Conservation (phyloP, 805 yeast genomes). For the Maudiozyma bulderi region DNA sequence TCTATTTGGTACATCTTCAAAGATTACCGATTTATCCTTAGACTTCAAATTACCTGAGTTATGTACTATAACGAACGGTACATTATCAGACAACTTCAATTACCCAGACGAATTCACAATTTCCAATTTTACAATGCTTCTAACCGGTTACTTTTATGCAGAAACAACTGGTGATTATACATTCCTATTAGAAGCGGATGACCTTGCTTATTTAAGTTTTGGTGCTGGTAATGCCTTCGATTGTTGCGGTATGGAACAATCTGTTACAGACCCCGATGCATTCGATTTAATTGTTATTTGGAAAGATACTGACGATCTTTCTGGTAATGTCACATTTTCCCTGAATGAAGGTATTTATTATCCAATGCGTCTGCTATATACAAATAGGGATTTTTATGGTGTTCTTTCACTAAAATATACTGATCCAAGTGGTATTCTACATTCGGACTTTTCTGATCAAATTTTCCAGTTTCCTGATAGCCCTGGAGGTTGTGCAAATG, state of each 20-base stretch:
- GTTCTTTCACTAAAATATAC: slow-evolving; percentile 3
- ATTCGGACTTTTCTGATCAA: not conserved
- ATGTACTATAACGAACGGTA: not conserved
- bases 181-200: not conserved
- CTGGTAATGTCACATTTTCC: not conserved
- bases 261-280: slow-evolving; percentile 5
- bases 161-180: not conserved
- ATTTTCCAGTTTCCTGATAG: not conserved
- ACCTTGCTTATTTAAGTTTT: not conserved
- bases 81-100: not conserved
- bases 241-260: slow-evolving; percentile 2
- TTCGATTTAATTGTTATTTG: slow-evolving; percentile 12
- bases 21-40: not conserved
- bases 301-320: slow-evolving; percentile 8
- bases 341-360: not conserved
- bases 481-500: not conserved
- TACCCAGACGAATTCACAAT: not conserved
- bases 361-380: not conserved
- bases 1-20: not conserved
- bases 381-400: not conserved
- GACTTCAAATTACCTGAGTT: not conserved
- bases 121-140: not conserved
- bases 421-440: not conserved
- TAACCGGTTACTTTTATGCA: not conserved
- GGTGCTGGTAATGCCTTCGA: not conserved